Percentiles rank a stretch among this genome's conserved stretches.
Evolutionary conservation across 345 rosid species (phyloP).

Genomic region (Corymbia maculata): DNA sequence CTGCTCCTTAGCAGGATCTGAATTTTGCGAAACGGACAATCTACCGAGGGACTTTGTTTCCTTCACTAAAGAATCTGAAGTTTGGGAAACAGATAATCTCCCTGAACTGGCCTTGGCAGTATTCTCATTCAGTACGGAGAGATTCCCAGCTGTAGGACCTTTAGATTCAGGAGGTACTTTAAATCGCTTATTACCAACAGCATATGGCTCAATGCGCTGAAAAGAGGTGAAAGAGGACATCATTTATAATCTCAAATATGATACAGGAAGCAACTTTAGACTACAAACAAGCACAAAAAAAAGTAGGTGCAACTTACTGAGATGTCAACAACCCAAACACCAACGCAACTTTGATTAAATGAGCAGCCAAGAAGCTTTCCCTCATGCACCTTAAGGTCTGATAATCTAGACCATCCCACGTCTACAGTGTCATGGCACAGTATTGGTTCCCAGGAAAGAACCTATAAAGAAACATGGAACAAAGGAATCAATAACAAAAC

Average conservation of each 20-base stretch:
- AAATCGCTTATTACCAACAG: conserved; percentile 32
- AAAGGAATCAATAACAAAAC: not conserved
- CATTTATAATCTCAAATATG: not conserved
- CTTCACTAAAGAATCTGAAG: conserved; percentile 38
- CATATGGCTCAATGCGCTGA: conserved; percentile 76
- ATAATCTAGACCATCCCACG: conserved; percentile 98
- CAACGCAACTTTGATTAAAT: conserved; percentile 93
- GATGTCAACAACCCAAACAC: conserved; percentile 98
- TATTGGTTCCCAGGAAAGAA: conserved; percentile 96
- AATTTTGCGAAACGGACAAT: conserved; percentile 75
- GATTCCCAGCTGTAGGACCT: conserved; percentile 44
- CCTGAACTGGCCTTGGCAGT: conserved; percentile 4
- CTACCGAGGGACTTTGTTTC: conserved; percentile 80
- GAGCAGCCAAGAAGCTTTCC: conserved; percentile 99
- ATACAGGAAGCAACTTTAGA: not conserved
- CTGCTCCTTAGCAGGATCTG: conserved; percentile 66
- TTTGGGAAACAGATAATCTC: conserved; percentile 8
- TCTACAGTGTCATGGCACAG: conserved; percentile 84
- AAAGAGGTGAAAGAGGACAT: not conserved
- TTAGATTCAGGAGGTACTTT: conserved; percentile 59
- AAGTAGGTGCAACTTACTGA: conserved; percentile 42
- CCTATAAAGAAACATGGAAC: conserved; percentile 33
- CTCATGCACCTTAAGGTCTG: conserved; percentile 91
- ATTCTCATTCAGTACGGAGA: conserved; percentile 47
- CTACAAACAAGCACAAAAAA: not conserved